Percentiles rank a stretch among this genome's conserved stretches.
These are phyloP conservation scores for Papilionanthe hybrid DNA, from an alignment of 116 monocot genomes.

Conservation along the genomic window DNA sequence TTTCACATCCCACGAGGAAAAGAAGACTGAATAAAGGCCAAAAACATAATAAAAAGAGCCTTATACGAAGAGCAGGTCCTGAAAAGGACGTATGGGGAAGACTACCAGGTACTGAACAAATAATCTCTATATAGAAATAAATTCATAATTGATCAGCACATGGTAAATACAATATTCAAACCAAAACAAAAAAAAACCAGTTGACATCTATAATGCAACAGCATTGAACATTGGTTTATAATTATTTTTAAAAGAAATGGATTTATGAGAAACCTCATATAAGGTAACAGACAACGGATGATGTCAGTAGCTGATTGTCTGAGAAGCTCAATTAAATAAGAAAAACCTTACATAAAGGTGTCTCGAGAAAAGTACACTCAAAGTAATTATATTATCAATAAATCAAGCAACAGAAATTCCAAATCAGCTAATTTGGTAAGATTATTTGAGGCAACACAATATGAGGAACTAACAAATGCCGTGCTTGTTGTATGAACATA, in stretches of 20 bases:
- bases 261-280: neutral
- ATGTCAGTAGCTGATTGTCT: neutral
- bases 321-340: neutral
- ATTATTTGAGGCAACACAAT: neutral
- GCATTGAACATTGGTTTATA: neutral
- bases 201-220: neutral
- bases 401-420: neutral
- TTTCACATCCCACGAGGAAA: neutral
- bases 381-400: neutral
- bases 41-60: neutral
- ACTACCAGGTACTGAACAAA: neutral
- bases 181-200: neutral
- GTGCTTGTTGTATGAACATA: neutral
- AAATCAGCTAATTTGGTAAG: neutral
- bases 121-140: neutral
- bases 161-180: neutral
- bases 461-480: neutral
- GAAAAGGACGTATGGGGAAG: neutral
- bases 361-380: too few relatives aligned
- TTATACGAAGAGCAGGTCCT: neutral
- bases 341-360: neutral
- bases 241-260: neutral
- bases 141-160: neutral
- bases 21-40: neutral
- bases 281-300: neutral